Percentiles rank a stretch among this genome's conserved stretches.
Conservation (phyloP, 2,329 filamentous ascomycete species). For the Mycogone perniciosa region DNA sequence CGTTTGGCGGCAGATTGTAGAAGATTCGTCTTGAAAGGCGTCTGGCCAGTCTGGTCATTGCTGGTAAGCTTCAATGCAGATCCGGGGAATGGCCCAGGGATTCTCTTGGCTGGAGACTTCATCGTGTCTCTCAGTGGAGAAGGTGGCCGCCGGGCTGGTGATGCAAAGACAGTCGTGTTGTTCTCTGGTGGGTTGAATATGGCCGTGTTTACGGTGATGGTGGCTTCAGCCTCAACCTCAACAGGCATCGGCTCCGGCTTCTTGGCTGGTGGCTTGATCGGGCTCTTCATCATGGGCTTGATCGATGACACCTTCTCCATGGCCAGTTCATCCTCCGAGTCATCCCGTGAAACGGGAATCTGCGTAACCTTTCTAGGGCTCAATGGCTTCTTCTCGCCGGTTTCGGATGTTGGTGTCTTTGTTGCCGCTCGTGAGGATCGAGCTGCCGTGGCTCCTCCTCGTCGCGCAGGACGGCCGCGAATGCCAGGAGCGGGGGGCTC, state of each 20-base stretch:
- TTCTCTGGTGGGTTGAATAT: conserved; percentile 30
- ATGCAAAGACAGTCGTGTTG: conserved; percentile 37
- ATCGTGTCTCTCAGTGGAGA: conserved; percentile 50
- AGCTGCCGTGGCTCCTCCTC: conserved; percentile 24
- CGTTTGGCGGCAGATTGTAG: conserved; percentile 48
- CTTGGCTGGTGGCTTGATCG: conserved; percentile 11
- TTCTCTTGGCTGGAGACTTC: conserved; percentile 48
- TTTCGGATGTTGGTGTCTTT: conserved; percentile 21
- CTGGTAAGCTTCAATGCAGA: conserved; percentile 26
- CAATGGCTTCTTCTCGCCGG: conserved; percentile 42
- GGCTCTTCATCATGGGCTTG: conserved; percentile 29
- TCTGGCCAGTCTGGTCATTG: conserved; percentile 14
- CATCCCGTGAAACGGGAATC: conserved; percentile 39
- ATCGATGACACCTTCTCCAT: conserved; percentile 48
- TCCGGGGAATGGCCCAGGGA: conserved; percentile 26
- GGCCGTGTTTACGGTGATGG: conserved; percentile 22
- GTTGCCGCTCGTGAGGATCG: conserved; percentile 31
- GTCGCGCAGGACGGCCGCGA: conserved; percentile 39
- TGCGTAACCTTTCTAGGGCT: conserved; percentile 61
- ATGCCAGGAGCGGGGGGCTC: conserved; percentile 30
- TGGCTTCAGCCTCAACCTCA: conserved; percentile 7
- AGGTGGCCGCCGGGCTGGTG: conserved; percentile 50
- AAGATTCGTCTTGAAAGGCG: conserved; percentile 34
- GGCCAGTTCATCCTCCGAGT: conserved; percentile 56
- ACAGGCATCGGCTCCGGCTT: background rate